These are phyloP conservation scores for Aspergillus neoniger DNA, from an alignment of 2,329 filamentous ascomycete genomes.

Conservation along the genomic window DNA sequence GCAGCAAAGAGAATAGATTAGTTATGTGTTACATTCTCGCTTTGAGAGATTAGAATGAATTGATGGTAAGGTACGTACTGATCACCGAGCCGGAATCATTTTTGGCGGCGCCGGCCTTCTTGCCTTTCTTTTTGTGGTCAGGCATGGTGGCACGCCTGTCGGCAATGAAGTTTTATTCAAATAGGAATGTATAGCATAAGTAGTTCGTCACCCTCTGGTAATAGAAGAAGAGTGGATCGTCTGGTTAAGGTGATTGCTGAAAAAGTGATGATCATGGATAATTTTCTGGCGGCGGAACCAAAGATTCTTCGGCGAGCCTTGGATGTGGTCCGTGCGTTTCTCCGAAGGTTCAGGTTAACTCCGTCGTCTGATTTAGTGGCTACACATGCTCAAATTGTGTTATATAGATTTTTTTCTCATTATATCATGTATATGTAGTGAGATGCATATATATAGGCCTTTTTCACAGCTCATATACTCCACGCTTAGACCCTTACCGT, in stretches of 20 bases:
- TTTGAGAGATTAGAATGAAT: background rate
- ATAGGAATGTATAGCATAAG: background rate
- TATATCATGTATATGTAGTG: background rate
- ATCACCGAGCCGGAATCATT: constrained; percentile 36
- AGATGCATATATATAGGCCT: constrained; percentile 1
- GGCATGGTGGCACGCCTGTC: constrained; percentile 31
- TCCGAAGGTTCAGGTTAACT: background rate
- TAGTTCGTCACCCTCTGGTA: background rate
- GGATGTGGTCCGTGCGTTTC: constrained; percentile 31
- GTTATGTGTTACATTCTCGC: constrained; percentile 4
- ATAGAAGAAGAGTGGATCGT: background rate
- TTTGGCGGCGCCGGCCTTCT: constrained; percentile 36
- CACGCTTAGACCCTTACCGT: background rate
- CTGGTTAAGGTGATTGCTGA: background rate
- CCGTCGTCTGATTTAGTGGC: background rate
- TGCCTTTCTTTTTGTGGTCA: constrained; percentile 42
- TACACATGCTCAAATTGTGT: background rate
- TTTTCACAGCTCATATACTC: background rate
- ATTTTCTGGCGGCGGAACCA: constrained; percentile 17
- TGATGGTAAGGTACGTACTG: constrained; percentile 34
- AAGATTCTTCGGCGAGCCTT: constrained; percentile 25
- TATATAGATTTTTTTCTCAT: background rate
- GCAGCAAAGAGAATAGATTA: constrained; percentile 12
- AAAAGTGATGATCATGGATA: background rate
- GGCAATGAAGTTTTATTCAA: background rate